phyloP scores from a whole-genome alignment of 2,329 filamentous ascomycete species.

The Nigrograna mackinnonii region DNA sequence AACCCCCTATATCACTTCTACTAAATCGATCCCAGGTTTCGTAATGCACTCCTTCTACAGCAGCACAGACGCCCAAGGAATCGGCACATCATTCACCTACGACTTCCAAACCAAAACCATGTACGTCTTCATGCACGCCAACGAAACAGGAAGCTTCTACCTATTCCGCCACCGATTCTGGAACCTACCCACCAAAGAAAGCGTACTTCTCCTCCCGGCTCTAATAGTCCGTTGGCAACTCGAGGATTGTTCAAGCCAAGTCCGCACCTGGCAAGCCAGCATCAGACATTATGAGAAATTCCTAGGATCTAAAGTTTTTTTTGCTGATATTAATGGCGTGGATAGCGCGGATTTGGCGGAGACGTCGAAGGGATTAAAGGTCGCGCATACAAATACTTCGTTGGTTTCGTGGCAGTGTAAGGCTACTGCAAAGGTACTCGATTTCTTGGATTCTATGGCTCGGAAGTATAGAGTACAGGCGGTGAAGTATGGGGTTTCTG shows the following conservation, averaged over 20 bases:
- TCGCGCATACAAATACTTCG: constrained; percentile 9
- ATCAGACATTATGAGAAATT: no score
- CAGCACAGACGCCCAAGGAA: no score
- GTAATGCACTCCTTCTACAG: no score
- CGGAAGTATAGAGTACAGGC: constrained; percentile 9
- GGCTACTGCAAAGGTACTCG: constrained; percentile 6
- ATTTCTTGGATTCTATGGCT: constrained; percentile 16
- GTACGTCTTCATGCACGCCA: constrained; percentile 19
- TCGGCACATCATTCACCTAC: constrained; percentile 19
- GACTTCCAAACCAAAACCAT: constrained; percentile 15
- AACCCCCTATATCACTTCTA: no score
- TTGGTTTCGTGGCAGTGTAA: constrained; percentile 8
- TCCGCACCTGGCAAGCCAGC: no score
- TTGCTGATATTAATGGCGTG: no score
- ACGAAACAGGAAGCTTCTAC: constrained; percentile 1
- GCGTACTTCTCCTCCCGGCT: not conserved
- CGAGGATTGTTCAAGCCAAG: no score
- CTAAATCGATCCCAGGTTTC: no score
- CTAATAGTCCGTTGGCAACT: constrained; percentile 9
- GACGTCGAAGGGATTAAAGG: constrained; percentile 10
- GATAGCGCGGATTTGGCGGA: no score
- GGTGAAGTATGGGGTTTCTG: constrained; percentile 1
- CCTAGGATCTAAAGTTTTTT: no score
- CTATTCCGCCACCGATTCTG: no score
- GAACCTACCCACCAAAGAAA: not conserved